A percentile compares a stretch with the other conserved stretches of the same genome.
These are phyloP conservation scores for Coffea canephora DNA, from an alignment of 257 asterid species.

Conservation along the genomic window DNA sequence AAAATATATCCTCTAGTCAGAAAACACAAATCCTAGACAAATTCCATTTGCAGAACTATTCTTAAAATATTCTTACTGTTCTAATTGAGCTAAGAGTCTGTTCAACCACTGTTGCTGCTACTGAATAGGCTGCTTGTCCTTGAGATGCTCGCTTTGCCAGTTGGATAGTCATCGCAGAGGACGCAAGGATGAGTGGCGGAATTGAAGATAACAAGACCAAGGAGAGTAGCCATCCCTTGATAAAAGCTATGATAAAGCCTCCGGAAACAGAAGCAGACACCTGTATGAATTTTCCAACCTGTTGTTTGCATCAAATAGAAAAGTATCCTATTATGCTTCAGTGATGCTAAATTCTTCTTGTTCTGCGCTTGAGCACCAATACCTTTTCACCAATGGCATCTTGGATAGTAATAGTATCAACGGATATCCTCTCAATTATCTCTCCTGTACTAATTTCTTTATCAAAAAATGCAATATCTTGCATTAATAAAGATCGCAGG, in stretches of 20 bases:
- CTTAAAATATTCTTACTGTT: conserved; percentile 35
- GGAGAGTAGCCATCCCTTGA: conserved; percentile 62
- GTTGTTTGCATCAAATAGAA: background rate
- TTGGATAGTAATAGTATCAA: conserved; percentile 50
- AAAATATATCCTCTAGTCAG: no score
- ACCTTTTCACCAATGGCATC: conserved; percentile 82
- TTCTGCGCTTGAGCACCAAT: background rate
- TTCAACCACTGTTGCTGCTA: conserved; percentile 60
- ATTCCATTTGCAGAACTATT: background rate
- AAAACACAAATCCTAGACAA: background rate
- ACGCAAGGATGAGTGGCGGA: conserved; percentile 45
- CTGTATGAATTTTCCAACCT: conserved; percentile 62
- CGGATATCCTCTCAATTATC: conserved; percentile 46
- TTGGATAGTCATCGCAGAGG: conserved; percentile 46
- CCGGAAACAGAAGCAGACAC: conserved; percentile 52
- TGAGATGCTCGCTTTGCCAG: conserved; percentile 39
- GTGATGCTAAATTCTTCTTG: background rate
- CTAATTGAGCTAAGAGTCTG: conserved; percentile 60
- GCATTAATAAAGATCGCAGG: conserved; percentile 50
- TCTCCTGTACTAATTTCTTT: conserved; percentile 56
- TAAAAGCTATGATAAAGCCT: conserved; percentile 55
- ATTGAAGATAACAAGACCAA: conserved; percentile 58
- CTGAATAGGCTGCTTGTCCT: conserved; percentile 56
- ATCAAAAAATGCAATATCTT: conserved; percentile 63
- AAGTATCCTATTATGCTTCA: background rate